Evolutionary conservation across 768 basidiomycete genomes (phyloP).

Genomic region (Naganishia randhawae): DNA sequence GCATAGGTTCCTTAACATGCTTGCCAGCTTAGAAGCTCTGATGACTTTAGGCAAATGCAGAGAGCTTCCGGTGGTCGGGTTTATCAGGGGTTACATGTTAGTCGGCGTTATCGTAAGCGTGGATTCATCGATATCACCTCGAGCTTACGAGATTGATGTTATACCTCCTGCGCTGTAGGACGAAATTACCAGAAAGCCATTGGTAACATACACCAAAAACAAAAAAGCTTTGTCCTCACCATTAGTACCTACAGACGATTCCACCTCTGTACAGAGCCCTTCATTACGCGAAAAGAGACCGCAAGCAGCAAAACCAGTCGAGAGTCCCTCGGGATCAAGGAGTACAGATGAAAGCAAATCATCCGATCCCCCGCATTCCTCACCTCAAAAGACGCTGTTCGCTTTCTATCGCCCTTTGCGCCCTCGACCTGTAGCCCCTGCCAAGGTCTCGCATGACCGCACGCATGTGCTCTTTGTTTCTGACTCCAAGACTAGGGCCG

Average conservation of each 20-base stretch:
- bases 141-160: not conserved
- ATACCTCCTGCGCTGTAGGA: conserved; percentile 39
- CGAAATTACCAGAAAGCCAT: conserved; percentile 46
- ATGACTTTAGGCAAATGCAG: conserved; percentile 56
- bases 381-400: conserved; percentile 22
- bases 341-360: not conserved
- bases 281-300: not conserved
- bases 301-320: not conserved
- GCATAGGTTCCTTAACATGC: conserved; percentile 67
- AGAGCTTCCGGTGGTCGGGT: conserved; percentile 78
- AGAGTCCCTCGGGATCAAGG: not conserved
- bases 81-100: conserved; percentile 64
- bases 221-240: conserved; percentile 34
- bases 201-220: conserved; percentile 16
- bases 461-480: conserved; percentile 47
- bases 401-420: conserved; percentile 23
- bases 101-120: conserved; percentile 66
- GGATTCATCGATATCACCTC: not conserved
- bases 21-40: conserved; percentile 62
- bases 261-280: not conserved
- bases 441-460: not conserved
- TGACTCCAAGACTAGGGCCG: conserved; percentile 51
- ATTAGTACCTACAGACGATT: conserved; percentile 26
- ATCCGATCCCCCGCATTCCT: conserved; percentile 2
- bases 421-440: not conserved